Evolutionary conservation across 768 basidiomycete species (phyloP), one percentile per base, ranked within the genome.

Genomic region (Mrakia gelida): DNA sequence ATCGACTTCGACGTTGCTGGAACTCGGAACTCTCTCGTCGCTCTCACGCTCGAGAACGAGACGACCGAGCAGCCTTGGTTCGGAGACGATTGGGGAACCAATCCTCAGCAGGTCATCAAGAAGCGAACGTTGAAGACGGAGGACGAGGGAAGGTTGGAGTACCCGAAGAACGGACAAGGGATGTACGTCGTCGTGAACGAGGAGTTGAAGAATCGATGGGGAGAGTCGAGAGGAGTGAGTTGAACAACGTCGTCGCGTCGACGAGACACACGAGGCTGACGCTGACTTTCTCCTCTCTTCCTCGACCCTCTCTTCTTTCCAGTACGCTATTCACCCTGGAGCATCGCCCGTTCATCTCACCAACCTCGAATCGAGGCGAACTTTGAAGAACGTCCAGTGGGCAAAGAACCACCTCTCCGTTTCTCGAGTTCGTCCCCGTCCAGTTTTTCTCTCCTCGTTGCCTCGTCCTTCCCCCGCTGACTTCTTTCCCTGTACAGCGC

Each of bases 1-100:
- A 34, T 91, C 80, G 90, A 91, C 79, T 87, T 91, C 52, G 90
- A 91, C 78, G 86, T 91, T 62, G 89, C 85, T 1, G 90, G 90
- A 2, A 84, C 84, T n/a, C 81, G 85, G 16, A 91, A 91, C 84
- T 89, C 89, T 32, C 82, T 90, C 32, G 84, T 89, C 67, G 85
- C 85, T 75, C 87, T 88, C 34, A 86, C 85, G 23, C 88, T 89
- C 1, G 84, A 84, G 30, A 86, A 87, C 81, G 89, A 90, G 79
- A 83, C 86, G 41, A 84, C 88, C 28, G 81, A 83, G 23, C 86
- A 88, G 75, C 87, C 87, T 10, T 91, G 90, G 90, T 86, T 87
- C 80, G 87, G 89, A 74, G 73, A 89, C 77, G 88, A 88, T 81
- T 90, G 90, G 73, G 73, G 73, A 2, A 8, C 15, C 13, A 59